Evolutionary conservation across 2,329 filamentous ascomycete genomes (phyloP), one percentile per base, ranked within the genome.

Genomic region (Cytospora schulzeri): DNA sequence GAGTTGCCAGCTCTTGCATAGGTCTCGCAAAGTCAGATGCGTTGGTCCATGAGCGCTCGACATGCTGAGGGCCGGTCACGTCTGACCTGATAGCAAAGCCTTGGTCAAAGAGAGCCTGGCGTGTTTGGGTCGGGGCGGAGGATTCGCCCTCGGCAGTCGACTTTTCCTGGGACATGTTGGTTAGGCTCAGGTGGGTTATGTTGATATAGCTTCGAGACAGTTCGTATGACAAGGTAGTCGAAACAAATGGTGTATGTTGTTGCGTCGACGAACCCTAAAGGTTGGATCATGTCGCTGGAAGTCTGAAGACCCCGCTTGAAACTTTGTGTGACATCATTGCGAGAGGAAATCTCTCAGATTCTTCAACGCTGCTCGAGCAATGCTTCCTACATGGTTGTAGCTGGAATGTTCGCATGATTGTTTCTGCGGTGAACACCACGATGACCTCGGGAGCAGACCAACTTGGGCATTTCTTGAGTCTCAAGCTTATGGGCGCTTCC

Each of bases 1-100:
- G 86, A 0, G 86, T 88, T 1, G 88, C 83, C 24, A 88, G 78
- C 67, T 89, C 82, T 73, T 89, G 87, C 68, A 84, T 82, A 0
- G 86, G 81, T 54, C 79, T 77, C 1, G 84, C 78, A 71, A 88
- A 89, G 8, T 85, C 80, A 0, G 82, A 79, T 2, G 81, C 83
- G 61, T 82, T 83, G 8, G 76, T 75, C 24, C 88, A 76, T 1
- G 85, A 81, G 7, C 75, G 75, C 69, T 87, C 79, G 65, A 89
- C 86, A 69, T 88, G 87, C 60, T 79, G 78, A 51, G 85, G 76
- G 12, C 87, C 86, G 8, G 85, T 81, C 4, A 89, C 87, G 65
- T 81, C 79, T 58, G 81, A 78, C 50, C 87, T 84, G 71, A 85
- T 84, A 71, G 84, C 78, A 63, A 89, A 76, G 41, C 87, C 87